Evolutionary conservation across 2,329 filamentous ascomycete species (phyloP), one percentile per base, ranked within the genome.

Genomic region (Diaporthe vexans): DNA sequence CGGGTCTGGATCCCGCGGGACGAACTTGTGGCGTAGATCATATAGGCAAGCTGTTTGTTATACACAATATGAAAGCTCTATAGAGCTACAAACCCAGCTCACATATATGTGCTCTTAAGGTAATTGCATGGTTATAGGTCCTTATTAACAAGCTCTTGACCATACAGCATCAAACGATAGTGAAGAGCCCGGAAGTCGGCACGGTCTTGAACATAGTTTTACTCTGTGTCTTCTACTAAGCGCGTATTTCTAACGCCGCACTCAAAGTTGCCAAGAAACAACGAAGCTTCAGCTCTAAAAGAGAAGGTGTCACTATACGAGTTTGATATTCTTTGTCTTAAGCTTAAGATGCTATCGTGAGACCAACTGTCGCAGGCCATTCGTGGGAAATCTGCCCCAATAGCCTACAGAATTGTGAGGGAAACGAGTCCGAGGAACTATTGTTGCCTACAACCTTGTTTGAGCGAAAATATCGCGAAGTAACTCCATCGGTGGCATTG

Each of bases 1-100:
- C 46, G 46, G 46, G 63, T 54, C 63, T 68, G 46, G 63, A 54
- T 19, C 33, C 63, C 33, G 33, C 63, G 33, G 63, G 48, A 68
- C 21, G 63, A 68, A 68, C 63, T 68, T 54, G 33, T 8, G n/a
- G 48, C n/a, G 63, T 26, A 54, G 63, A 68, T 68, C 63, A 54
- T 68, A 54, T 68, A 68, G 48, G 48, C 48, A 9, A 21, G 46
- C 63, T 68, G 15, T 40, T 43, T 43, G 40, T 43, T 43, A 43
- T 37, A 40, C 40, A 54, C n/a, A 21, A 68, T 17, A 54, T 33
- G 48, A 68, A 52, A 54, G 63, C 63, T 48, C 48, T 17, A 10
- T 40, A 29, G 48, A 54, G 48, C 48, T 68, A 40, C 15, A 11
- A 67, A 15, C 63, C 63, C 33, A 40, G 33, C 33, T 68, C 17